Evolutionary conservation across 208 protist species (phyloP), one percentile per base, ranked within the genome.

Genomic region (Strigomonas culicis): DNA sequence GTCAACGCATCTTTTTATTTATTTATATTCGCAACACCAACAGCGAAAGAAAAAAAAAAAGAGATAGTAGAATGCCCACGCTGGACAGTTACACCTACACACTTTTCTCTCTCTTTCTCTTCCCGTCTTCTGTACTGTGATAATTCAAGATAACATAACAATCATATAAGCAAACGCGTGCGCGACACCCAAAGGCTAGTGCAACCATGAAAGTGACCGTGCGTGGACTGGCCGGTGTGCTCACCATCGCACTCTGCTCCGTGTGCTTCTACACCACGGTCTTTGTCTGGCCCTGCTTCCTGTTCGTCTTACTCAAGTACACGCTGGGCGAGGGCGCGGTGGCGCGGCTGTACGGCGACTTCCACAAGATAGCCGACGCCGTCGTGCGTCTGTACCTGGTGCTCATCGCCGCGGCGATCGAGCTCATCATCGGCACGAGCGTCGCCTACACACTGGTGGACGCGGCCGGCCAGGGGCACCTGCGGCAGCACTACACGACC

Each of bases 381-480:
- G 4, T 85, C 6, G 67, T 84, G 58, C 36, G 67, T 13, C 32
- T 74, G 27, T 94, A 77, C 68, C 74, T 88, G 34, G 46, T 21
- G 6, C 66, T 84, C 44, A 68, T 92, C 11, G 66, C 59, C 1
- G 55, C 73, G 7, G 31, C 79, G 30, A 31, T 95, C 34, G 81
- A 92, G 77, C 63, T 81, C 13, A 53, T 84, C 0, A 52, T 89
- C 6, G 72, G 75, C 34, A 81, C 80, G 6, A 70, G 71, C 10
- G 50, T 95, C 41, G 74, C 79, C 7, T 92, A 89, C 75, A 88
- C 80, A 8, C 30, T 94, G 28, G 85, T 88, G 0, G 75, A 89
- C n/a, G 69, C 56, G 17, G 61, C 53, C 13, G 80, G 80, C 1
- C 66, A 79, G 47, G 67, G 59, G 46, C 74, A 83, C 62, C 51